phyloP scores from a whole-genome alignment of 169 alveolate genomes.

The Prorocentrum cordatum region DNA sequence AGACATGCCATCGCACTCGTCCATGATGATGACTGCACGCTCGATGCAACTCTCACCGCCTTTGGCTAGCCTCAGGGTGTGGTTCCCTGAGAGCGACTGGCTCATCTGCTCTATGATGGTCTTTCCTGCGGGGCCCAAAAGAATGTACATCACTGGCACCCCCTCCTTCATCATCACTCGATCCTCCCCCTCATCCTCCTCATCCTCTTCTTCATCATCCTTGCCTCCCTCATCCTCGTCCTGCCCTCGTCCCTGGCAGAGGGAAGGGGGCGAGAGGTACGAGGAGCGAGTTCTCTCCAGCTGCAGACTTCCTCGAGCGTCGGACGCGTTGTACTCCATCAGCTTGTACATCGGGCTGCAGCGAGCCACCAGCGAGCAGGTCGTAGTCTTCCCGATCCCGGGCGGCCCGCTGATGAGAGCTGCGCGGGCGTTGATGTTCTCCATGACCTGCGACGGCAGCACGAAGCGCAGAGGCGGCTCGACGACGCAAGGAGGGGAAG shows the following conservation, averaged over 20 bases:
- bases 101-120: background rate
- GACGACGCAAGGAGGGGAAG: too few relatives aligned
- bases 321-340: constrained; percentile 94
- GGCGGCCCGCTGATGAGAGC: constrained; percentile 96
- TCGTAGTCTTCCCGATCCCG: constrained; percentile 97
- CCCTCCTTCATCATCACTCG: too few relatives aligned
- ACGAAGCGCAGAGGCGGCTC: too few relatives aligned
- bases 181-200: too few relatives aligned
- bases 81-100: constrained; percentile 77
- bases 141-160: too few relatives aligned
- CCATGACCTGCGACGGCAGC: too few relatives aligned
- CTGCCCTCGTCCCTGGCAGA: too few relatives aligned
- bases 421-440: constrained; percentile 83
- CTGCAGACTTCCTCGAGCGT: constrained; percentile 86
- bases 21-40: constrained; percentile 85
- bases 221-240: too few relatives aligned
- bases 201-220: too few relatives aligned
- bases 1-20: constrained; percentile 96
- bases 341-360: constrained; percentile 83
- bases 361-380: constrained; percentile 84
- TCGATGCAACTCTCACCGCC: constrained; percentile 70
- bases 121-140: background rate
- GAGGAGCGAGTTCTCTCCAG: too few relatives aligned
- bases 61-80: constrained; percentile 71
- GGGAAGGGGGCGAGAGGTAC: too few relatives aligned